Base-by-base conservation (phyloP, 1,284 basidiomycete genomes). In the Dichomitus squalens region DNA sequence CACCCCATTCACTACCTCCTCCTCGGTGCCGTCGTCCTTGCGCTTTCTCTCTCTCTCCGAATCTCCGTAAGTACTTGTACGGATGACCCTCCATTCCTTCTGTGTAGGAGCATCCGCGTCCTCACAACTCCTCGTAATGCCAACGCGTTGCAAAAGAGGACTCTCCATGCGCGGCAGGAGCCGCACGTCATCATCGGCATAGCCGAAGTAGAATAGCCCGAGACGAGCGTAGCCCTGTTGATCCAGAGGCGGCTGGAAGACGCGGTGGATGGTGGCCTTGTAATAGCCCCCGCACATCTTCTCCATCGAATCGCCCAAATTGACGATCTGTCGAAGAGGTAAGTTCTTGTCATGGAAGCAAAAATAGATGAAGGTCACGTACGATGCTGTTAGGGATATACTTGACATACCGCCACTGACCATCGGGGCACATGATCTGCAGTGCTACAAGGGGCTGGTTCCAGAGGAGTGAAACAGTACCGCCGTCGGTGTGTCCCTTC, bases 261-360 rank as follows among this genome's bases (percentile, higher is more conserved):
- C 79, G 58, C 76, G 70, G 58, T 69, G 69, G 27, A 70, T 68
- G 8, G 68, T 73, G 16, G 70, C 70, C 59, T 75, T 75, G 68
- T 79, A 73, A 63, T 73, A 75, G 6, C 79, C 79, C 3, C 83
- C 83, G 1, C 81, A 82, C 7, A 86, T 71, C 68, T 85, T 85
- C 36, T 79, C 77, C 43, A 85, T 65, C 0, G 77, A 77, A 62
- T 88, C 87, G 9, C 86, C 87, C 0, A 80, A n/a, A n/a, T n/a
- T n/a, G n/a, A n/a, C n/a, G n/a, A n/a, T n/a, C n/a, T n/a, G n/a
- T n/a, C n/a, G n/a, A n/a, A n/a, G n/a, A n/a, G 14, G 2, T 8
- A n/a, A n/a, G n/a, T n/a, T n/a, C n/a, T n/a, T n/a, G n/a, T n/a
- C n/a, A n/a, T n/a, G n/a, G n/a, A n/a, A n/a, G n/a, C n/a, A n/a